phyloP scores from a whole-genome alignment of 2,329 filamentous ascomycete species.

The Fusarium begoniae region DNA sequence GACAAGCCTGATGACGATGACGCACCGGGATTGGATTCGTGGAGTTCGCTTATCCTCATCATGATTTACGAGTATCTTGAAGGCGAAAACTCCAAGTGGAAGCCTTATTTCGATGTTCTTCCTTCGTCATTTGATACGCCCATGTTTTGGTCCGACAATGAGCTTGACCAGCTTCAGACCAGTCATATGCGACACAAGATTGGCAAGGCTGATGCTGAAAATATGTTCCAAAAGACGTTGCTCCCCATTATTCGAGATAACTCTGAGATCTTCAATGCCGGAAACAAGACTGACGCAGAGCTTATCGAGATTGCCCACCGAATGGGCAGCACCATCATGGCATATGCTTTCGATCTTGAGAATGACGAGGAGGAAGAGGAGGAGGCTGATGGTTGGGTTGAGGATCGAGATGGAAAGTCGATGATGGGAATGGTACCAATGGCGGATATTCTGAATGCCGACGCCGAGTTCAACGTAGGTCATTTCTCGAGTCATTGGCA shows the following conservation, averaged over 20 bases:
- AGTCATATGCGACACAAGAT: slow-evolving; percentile 81
- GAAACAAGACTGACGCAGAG: slow-evolving; percentile 52
- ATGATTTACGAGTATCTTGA: slow-evolving; percentile 80
- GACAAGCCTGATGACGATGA: slow-evolving; percentile 50
- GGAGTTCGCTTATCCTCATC: slow-evolving; percentile 73
- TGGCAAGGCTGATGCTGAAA: slow-evolving; percentile 76
- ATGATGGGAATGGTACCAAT: slow-evolving; percentile 89
- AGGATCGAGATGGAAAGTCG: slow-evolving; percentile 65
- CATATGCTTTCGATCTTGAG: slow-evolving; percentile 87
- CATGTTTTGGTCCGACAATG: slow-evolving; percentile 84
- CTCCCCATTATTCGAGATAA: slow-evolving; percentile 60
- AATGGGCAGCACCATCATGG: slow-evolving; percentile 91
- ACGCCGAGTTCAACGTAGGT: slow-evolving; percentile 84
- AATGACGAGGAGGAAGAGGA: slow-evolving; percentile 66
- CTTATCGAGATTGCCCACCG: slow-evolving; percentile 70
- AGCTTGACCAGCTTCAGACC: slow-evolving; percentile 78
- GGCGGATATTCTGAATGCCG: slow-evolving; percentile 89
- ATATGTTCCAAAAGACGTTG: slow-evolving; percentile 69
- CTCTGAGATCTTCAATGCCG: slow-evolving; percentile 54
- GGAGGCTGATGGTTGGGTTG: slow-evolving; percentile 71
- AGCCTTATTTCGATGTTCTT: slow-evolving; percentile 79
- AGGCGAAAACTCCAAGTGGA: slow-evolving; percentile 73
- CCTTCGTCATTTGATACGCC: slow-evolving; percentile 80
- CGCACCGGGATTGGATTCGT: slow-evolving; percentile 57
- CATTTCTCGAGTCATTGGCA: not conserved